Conservation (phyloP, 805 yeast species). For the Saccharomycopsis sp. region DNA sequence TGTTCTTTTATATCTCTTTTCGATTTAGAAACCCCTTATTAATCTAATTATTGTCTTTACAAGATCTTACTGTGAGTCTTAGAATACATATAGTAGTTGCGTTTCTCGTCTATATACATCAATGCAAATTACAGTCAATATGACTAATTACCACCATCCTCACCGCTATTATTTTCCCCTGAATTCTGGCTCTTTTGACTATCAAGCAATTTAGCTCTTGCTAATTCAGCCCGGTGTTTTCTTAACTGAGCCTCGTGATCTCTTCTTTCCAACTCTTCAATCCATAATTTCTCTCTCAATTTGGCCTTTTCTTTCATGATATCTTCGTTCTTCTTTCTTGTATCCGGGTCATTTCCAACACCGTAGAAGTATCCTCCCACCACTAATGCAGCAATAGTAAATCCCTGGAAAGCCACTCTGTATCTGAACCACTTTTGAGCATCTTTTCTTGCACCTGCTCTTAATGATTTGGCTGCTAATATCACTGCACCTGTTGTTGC, state of each 20-base stretch:
- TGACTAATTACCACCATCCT: not conserved
- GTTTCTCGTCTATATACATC: not conserved
- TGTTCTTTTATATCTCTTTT: not conserved
- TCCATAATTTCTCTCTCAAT: constrained; percentile 80
- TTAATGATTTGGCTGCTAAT: constrained; percentile 70
- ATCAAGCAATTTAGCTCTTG: constrained; percentile 29
- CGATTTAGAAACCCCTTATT: not conserved
- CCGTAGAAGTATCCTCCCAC: constrained; percentile 73
- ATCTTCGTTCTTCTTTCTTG: constrained; percentile 54
- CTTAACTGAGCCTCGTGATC: constrained; percentile 67
- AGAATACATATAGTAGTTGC: no score
- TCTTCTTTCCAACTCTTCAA: constrained; percentile 74
- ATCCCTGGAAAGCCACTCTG: constrained; percentile 83
- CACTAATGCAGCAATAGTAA: constrained; percentile 75
- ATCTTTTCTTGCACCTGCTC: constrained; percentile 60
- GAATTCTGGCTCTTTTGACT: not conserved
- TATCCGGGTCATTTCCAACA: constrained; percentile 33
- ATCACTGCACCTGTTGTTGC: constrained; percentile 77
- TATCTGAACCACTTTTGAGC: constrained; percentile 87
- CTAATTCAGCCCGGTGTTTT: constrained; percentile 58
- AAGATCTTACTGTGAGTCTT: not conserved
- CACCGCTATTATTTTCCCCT: not conserved
- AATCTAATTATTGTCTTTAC: not conserved
- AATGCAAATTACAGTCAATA: not conserved
- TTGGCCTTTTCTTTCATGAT: constrained; percentile 70